Base-by-base conservation (phyloP, 495 filamentous ascomycete genomes). In the Daldinia childiae region DNA sequence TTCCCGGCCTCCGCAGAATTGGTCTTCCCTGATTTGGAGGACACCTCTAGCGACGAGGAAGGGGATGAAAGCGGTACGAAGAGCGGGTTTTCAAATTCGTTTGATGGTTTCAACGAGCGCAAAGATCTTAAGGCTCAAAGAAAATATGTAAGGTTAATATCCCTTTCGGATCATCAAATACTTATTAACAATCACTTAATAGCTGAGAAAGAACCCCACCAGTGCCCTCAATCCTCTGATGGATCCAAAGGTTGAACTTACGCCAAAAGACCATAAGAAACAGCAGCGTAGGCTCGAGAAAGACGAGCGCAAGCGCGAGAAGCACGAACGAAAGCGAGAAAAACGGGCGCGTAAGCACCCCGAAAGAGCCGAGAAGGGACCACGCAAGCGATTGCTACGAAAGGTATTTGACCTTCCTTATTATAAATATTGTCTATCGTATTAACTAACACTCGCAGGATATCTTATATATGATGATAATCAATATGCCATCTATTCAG, bases 1-100 rank as follows among this genome's bases (percentile, higher is more conserved):
- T 74, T 79, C 59, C 77, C 77, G 6, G 27, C 51, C 14, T 66
- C 73, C 11, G 77, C 77, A 17, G 64, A 73, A 11, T 62, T 79
- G 7, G 58, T 79, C 1, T 79, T 70, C 36, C 77, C 77, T 0
- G 63, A 61, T 9, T 65, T 74, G 0, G 73, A 79, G 3, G 54
- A 66, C 34, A 32, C 27, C 6, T 45, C 56, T 1, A 52, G 45
- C 21, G 45, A 63, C 19, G 65, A 74, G 1, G 58, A 76, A 15
- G 29, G 78, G 76, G 66, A 74, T 59, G 43, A 82, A 68, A 34
- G 29, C n/a, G 17, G 9, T 1, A 30, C 21, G 6, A 58, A 55
- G n/a, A 14, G n/a, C 1, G 21, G 29, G 2, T 19, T 72, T 12
- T 45, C 32, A 15, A 68, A 72, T 9, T 21, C 34, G 27, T 32